Conservation (phyloP, 2,329 filamentous ascomycete genomes). For the Davidsoniella australis region DNA sequence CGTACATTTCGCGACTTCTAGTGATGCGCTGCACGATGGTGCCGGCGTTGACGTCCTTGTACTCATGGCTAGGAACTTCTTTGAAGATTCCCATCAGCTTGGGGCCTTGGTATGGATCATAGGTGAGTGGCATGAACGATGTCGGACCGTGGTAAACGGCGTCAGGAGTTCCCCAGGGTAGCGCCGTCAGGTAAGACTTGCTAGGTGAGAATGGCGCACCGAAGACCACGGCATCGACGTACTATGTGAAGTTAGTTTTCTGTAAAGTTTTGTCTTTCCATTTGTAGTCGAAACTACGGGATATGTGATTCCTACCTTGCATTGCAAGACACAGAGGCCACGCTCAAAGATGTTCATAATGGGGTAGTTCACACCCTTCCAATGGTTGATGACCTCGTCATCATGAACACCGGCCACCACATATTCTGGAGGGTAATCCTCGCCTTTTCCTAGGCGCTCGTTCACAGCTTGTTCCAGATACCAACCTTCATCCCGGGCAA, state of each 20-base stretch:
- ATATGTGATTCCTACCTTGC: conserved; percentile 21
- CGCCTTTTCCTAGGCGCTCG: conserved; percentile 46
- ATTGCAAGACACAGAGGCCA: conserved; percentile 87
- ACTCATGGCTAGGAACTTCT: conserved; percentile 61
- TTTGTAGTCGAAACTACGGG: too few species aligned
- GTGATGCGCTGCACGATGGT: conserved; percentile 86
- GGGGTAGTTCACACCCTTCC: conserved; percentile 95
- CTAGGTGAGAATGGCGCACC: conserved; percentile 77
- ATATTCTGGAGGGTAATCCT: conserved; percentile 67
- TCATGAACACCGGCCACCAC: conserved; percentile 90
- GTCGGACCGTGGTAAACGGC: conserved; percentile 95
- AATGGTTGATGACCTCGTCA: conserved; percentile 84
- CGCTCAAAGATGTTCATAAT: conserved; percentile 99
- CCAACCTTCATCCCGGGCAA: conserved; percentile 56
- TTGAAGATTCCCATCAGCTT: conserved; percentile 73
- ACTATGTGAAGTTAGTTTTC: conserved; percentile 31
- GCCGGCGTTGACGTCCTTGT: conserved; percentile 75
- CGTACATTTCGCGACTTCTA: conserved; percentile 71
- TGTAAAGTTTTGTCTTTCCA: not conserved
- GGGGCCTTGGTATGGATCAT: conserved; percentile 65
- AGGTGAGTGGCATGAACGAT: conserved; percentile 65
- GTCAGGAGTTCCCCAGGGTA: conserved; percentile 58
- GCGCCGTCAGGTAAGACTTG: conserved; percentile 54
- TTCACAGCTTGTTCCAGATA: conserved; percentile 46
- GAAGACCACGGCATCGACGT: conserved; percentile 75